These are phyloP conservation scores for Alternaria triticimaculans DNA, from an alignment of 2,329 filamentous ascomycete species.

Conservation along the genomic window DNA sequence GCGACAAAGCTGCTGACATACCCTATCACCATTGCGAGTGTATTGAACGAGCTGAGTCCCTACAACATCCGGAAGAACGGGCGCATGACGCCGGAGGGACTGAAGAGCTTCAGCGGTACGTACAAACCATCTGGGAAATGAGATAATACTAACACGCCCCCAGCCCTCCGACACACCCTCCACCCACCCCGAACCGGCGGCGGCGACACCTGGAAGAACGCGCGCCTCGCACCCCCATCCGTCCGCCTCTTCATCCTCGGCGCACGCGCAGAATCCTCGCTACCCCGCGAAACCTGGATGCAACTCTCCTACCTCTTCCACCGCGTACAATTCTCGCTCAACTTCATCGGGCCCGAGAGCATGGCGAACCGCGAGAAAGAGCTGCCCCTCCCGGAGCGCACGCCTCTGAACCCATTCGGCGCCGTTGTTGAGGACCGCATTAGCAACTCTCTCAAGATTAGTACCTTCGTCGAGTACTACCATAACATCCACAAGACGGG, in stretches of 20 bases:
- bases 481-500: constrained; percentile 93
- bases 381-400: constrained; percentile 87
- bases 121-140: constrained; percentile 16
- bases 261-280: constrained; percentile 94
- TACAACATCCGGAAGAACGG: constrained; percentile 80
- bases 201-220: constrained; percentile 74
- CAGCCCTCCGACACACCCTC: constrained; percentile 89
- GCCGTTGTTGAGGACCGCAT: constrained; percentile 93
- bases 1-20: constrained; percentile 93
- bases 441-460: constrained; percentile 90
- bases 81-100: constrained; percentile 81
- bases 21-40: constrained; percentile 86
- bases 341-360: constrained; percentile 94
- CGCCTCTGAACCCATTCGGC: constrained; percentile 86
- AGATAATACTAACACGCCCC: constrained; percentile 17
- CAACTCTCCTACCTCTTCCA: constrained; percentile 96
- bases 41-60: constrained; percentile 92
- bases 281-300: constrained; percentile 91
- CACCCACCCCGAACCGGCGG: constrained; percentile 85
- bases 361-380: constrained; percentile 95
- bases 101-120: constrained; percentile 92
- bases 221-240: constrained; percentile 83
- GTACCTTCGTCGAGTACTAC: constrained; percentile 97
- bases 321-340: constrained; percentile 84
- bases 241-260: constrained; percentile 93